phyloP scores from a whole-genome alignment of 768 basidiomycete genomes.

The Leccinum obscurum region DNA sequence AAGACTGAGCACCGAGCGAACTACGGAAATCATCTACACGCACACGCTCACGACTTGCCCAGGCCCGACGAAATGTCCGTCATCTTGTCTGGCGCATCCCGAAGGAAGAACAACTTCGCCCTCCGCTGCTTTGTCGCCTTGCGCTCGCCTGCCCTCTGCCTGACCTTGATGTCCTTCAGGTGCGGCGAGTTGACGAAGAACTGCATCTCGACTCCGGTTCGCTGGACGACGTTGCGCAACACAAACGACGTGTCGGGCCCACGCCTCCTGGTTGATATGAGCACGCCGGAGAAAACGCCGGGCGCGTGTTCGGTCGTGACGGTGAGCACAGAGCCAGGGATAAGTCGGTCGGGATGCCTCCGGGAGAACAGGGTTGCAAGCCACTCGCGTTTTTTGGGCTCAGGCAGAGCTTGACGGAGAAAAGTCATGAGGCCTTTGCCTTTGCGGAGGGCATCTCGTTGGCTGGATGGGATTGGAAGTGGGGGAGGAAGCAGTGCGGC shows the following conservation, averaged over 20 bases:
- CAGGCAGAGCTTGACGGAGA: constrained; percentile 62
- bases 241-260: constrained; percentile 88
- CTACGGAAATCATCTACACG: constrained; percentile 4
- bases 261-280: constrained; percentile 78
- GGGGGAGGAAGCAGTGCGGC: constrained; percentile 55
- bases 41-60: constrained; percentile 24
- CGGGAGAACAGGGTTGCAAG: constrained; percentile 71
- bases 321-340: constrained; percentile 84
- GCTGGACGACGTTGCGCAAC: constrained; percentile 85
- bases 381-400: constrained; percentile 68
- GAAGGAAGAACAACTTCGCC: constrained; percentile 81
- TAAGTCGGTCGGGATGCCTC: constrained; percentile 63
- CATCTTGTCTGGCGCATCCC: constrained; percentile 86
- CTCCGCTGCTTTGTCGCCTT: constrained; percentile 59
- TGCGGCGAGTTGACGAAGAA: constrained; percentile 86
- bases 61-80: constrained; percentile 60
- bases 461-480: constrained; percentile 36
- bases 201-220: constrained; percentile 92
- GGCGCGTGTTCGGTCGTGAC: constrained; percentile 78
- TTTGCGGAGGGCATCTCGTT: constrained; percentile 47
- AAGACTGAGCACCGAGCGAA: constrained; percentile 3
- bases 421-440: constrained; percentile 83
- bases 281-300: constrained; percentile 83
- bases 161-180: constrained; percentile 82
- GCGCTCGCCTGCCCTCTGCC: constrained; percentile 55